A percentile compares a stretch with the other conserved stretches of the same genome.
These are phyloP conservation scores for Elsinoe batatas DNA, from an alignment of 2,329 filamentous ascomycete genomes.

Conservation along the genomic window DNA sequence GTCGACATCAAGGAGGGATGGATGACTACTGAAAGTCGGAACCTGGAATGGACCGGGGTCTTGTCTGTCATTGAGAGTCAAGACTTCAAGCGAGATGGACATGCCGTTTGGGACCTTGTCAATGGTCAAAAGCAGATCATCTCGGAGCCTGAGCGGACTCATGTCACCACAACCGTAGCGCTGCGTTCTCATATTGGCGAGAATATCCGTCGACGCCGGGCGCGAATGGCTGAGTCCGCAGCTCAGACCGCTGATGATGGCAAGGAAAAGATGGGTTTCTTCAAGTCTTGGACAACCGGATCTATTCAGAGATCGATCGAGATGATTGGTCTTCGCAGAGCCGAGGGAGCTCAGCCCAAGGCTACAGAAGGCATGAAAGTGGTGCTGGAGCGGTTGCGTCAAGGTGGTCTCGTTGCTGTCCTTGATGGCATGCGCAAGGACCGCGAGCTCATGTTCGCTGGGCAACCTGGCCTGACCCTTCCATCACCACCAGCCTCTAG, in stretches of 20 bases:
- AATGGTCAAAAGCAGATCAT: conserved; percentile 21
- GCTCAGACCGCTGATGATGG: conserved; percentile 31
- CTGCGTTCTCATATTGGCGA: conserved; percentile 65
- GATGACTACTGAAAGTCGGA: conserved; percentile 73
- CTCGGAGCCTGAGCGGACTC: conserved; percentile 40
- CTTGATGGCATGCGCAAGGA: conserved; percentile 60
- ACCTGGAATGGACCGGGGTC: conserved; percentile 73
- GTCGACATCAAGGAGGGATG: conserved; percentile 71
- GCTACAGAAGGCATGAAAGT: conserved; percentile 76
- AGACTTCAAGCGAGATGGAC: conserved; percentile 47
- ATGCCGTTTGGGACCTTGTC: conserved; percentile 16
- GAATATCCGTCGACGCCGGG: conserved; percentile 49
- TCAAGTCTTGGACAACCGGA: conserved; percentile 55
- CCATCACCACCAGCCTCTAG: not conserved
- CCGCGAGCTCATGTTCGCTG: conserved; percentile 24
- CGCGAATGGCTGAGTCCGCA: conserved; percentile 28
- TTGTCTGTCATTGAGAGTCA: conserved; percentile 70
- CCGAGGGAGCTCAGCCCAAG: conserved; percentile 67
- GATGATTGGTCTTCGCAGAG: conserved; percentile 65
- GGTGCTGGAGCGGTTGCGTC: conserved; percentile 61
- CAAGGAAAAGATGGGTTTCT: conserved; percentile 46
- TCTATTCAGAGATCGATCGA: conserved; percentile 74
- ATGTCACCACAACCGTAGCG: conserved; percentile 63
- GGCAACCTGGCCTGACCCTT: not conserved
- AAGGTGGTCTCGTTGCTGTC: conserved; percentile 58